Evolutionary conservation across 805 yeast species (phyloP), one percentile per base, ranked within the genome.

Genomic region (Brettanomyces naardenensis): DNA sequence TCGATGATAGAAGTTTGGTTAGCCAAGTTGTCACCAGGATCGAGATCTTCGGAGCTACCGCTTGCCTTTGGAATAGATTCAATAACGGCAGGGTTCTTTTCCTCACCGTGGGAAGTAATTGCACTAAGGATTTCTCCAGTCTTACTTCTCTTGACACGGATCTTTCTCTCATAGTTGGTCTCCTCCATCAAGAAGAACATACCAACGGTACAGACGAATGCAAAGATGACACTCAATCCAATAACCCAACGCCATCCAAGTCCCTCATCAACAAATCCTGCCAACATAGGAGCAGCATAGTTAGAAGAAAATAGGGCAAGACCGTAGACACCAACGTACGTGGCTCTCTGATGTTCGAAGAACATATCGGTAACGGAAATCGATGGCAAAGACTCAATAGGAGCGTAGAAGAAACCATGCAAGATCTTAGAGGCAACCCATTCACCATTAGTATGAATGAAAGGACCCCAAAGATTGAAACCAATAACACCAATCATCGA

Each of bases 241-340:
- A 74, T 69, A 7, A 69, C 73, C 78, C 77, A 73, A 43, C 66
- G 53, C 68, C 77, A 77, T 5, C 73, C 71, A 20, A 64, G 57
- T 21, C 64, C 66, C 35, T 68, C 65, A 22, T 66, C 65, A 39
- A 77, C 71, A 45, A 72, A 71, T 10, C 80, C 80, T 10, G 80
- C 78, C 34, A 75, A 64, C 47, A 76, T 60, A 4, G 82, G 81
- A 4, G 80, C 81, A 40, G 74, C 54, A 46, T 61, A 77, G 31
- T 75, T 70, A 7, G 78, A 73, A 10, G 66, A 65, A 27, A 75
- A 64, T 14, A 79, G 61, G 11, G 80, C 73, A 41, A 67, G 54
- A 42, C 75, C 73, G 51, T 77, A 77, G 19, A 73, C 48, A 27
- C 68, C 66, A 62, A 70, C 58, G 28, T 63, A 64, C n/a, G 61